phyloP scores from a whole-genome alignment of 1,139 yeast species.

The Suhomyces ambrosiae region DNA sequence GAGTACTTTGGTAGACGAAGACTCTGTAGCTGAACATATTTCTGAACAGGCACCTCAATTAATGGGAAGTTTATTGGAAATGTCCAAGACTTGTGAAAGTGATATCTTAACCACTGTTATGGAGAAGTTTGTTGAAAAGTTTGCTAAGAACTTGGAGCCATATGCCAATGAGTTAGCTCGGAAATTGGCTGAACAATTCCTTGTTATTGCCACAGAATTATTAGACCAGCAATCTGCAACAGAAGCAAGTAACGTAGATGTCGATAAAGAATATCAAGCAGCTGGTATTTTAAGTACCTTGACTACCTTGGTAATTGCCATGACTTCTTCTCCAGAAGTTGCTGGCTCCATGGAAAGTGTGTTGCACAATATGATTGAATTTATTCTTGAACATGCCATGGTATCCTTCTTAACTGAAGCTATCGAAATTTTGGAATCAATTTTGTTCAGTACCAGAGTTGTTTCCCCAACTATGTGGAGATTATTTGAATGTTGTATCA shows the following conservation, averaged over 20 bases:
- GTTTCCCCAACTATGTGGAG: conserved; percentile 53
- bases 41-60: conserved; percentile 54
- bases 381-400: conserved; percentile 53
- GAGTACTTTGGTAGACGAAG: conserved; percentile 51
- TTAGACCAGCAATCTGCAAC: conserved; percentile 33
- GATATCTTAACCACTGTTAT: conserved; percentile 57
- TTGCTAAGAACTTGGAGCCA: conserved; percentile 56
- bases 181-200: conserved; percentile 51
- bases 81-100: conserved; percentile 53
- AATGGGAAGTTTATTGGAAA: conserved; percentile 53
- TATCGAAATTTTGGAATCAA: conserved; percentile 52
- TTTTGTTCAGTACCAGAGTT: conserved; percentile 41
- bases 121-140: conserved; percentile 58
- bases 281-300: conserved; percentile 53
- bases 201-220: conserved; percentile 47
- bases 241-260: conserved; percentile 29
- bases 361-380: conserved; percentile 43
- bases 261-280: conserved; percentile 56
- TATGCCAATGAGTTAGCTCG: conserved; percentile 53
- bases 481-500: conserved; percentile 44
- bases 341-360: conserved; percentile 43
- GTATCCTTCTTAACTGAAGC: conserved; percentile 49
- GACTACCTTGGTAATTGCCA: conserved; percentile 53
- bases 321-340: conserved; percentile 51
- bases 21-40: conserved; percentile 47